Evolutionary conservation across 2,329 filamentous ascomycete genomes (phyloP).

Genomic region (Cladophialophora carrionii): DNA sequence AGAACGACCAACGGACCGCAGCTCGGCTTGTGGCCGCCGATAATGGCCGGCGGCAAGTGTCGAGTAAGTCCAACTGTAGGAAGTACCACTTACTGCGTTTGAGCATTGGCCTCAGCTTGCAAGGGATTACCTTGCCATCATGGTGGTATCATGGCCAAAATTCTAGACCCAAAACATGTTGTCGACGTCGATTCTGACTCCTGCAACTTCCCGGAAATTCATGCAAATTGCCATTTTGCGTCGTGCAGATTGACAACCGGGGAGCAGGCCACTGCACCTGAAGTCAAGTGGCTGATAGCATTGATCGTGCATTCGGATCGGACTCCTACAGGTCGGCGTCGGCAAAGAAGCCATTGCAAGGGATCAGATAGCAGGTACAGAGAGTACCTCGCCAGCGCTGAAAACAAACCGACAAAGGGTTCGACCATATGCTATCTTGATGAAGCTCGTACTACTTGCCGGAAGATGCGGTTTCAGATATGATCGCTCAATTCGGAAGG

Average conservation of each 20-base stretch:
- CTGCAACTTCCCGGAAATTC: neutral
- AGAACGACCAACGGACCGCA: neutral
- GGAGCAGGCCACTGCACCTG: neutral
- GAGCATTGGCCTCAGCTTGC: neutral
- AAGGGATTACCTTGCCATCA: neutral
- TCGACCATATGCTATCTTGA: neutral
- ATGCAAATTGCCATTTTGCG: neutral
- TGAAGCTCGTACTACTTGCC: neutral
- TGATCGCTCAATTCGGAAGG: neutral
- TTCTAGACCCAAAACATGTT: neutral
- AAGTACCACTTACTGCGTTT: neutral
- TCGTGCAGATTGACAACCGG: neutral
- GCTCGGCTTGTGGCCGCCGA: neutral
- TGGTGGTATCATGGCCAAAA: neutral
- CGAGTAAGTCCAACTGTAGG: neutral
- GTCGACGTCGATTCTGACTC: conserved; percentile 7
- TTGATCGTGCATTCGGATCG: neutral
- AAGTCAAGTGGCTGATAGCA: neutral
- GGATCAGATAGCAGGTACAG: neutral
- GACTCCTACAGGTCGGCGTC: neutral
- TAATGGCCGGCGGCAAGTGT: neutral
- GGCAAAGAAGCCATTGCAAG: neutral
- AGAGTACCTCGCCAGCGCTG: neutral
- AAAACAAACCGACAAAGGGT: neutral
- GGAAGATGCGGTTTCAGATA: neutral